phyloP scores from a whole-genome alignment of 352 stramenopile genomes.

The Phytophthora sansomeana region DNA sequence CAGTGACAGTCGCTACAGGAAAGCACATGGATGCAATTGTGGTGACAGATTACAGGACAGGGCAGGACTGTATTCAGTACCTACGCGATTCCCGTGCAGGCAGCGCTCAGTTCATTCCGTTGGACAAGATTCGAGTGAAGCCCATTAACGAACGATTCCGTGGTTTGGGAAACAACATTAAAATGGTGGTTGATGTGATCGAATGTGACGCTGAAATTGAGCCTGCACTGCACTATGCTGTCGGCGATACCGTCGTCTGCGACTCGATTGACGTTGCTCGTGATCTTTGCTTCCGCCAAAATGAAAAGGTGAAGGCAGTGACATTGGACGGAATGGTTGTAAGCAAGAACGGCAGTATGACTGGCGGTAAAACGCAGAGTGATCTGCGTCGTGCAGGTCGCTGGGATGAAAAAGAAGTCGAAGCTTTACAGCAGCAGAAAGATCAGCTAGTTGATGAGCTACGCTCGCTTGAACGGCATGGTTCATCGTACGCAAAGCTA shows the following conservation, averaged over 20 bases:
- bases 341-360: slow-evolving; percentile 98
- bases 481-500: slow-evolving; percentile 70
- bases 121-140: slow-evolving; percentile 95
- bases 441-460: slow-evolving; percentile 82
- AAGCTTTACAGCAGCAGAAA: slow-evolving; percentile 86
- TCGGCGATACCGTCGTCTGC: slow-evolving; percentile 96
- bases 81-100: slow-evolving; percentile 95
- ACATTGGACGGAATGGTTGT: slow-evolving; percentile 97
- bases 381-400: slow-evolving; percentile 85
- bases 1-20: slow-evolving; percentile 97
- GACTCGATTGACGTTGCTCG: slow-evolving; percentile 95
- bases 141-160: slow-evolving; percentile 95
- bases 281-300: slow-evolving; percentile 81
- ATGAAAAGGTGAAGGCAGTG: slow-evolving; percentile 90
- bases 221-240: slow-evolving; percentile 95
- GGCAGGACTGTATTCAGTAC: slow-evolving; percentile 92
- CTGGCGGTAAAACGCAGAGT: slow-evolving; percentile 92
- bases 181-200: slow-evolving; percentile 96
- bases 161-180: slow-evolving; percentile 91
- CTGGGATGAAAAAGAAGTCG: slow-evolving; percentile 95
- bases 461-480: slow-evolving; percentile 67
- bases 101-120: slow-evolving; percentile 96
- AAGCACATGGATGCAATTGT: slow-evolving; percentile 97
- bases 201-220: slow-evolving; percentile 93
- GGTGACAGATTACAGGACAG: slow-evolving; percentile 81